Base-by-base conservation (phyloP, 805 yeast genomes). In the Yueomyces sinensis region DNA sequence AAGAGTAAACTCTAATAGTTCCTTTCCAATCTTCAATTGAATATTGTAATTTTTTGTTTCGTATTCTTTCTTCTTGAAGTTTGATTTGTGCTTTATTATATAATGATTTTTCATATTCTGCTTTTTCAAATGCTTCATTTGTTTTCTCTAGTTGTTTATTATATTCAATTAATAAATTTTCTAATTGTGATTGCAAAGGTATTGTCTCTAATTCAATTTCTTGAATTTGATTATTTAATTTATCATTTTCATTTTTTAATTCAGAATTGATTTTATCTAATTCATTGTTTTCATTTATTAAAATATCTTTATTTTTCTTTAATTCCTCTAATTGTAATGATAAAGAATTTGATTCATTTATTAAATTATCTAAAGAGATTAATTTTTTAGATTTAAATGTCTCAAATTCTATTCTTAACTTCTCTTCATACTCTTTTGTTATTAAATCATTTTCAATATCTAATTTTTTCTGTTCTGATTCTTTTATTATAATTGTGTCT, bases 31-130 rank as follows among this genome's bases (percentile, higher is more conserved):
- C 65, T 34, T 61, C 61, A 14, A 73, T 72, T 1, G 70, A 59
- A 42, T 70, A 69, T 46, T 72, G 75, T 28, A 73, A 47, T 9
- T 60, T 55, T 41, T 67, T 57, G 37, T 68, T 56, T 22, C 65
- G 57, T 4, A 43, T 45, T 23, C 52, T 54, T 41, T 65, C 67
- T 23, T 52, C 55, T 15, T 54, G 50, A 27, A 57, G 40, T 39
- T 62, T 65, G 3, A 39, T 45, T 15, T 39, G 38, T 6, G 56
- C 38, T 4, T 39, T 43, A 23, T 50, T 38, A 38, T 58, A 58
- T 1, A 29, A 29, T 2, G 19, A 20, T 27, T 48, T 48, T 13
- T 49, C 42, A 0, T 32, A 31, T 4, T 46, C 38, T 1, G 52
- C 49, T n/a, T 47, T 34, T 11, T 31, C 36, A 15, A 51, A 49